These are phyloP conservation scores for Paracamarosporium sp. DNA, from an alignment of 2,329 filamentous ascomycete genomes.

Conservation along the genomic window DNA sequence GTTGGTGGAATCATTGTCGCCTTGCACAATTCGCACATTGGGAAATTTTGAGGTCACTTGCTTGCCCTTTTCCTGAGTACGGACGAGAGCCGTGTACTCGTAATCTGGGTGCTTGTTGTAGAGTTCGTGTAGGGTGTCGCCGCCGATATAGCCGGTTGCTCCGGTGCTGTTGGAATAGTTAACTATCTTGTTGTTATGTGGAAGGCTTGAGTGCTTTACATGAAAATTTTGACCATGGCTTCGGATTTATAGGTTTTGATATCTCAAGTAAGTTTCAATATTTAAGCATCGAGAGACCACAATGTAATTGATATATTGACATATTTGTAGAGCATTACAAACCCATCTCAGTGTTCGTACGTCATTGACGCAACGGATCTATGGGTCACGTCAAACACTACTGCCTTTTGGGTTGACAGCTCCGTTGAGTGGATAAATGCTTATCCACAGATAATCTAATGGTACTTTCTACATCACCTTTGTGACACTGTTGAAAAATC, in stretches of 20 bases:
- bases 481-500: not conserved
- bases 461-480: not conserved
- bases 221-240: conserved; percentile 5
- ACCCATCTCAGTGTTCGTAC: not conserved
- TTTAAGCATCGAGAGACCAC: too few species aligned
- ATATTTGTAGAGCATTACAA: not conserved
- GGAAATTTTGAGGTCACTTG: conserved; percentile 53
- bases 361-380: not conserved
- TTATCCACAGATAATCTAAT: not conserved
- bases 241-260: too few species aligned
- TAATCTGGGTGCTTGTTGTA: conserved; percentile 55
- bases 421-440: not conserved
- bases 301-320: not conserved
- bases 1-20: conserved; percentile 55
- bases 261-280: too few species aligned
- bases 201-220: not conserved
- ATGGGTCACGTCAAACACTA: not conserved
- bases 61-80: conserved; percentile 52
- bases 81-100: conserved; percentile 53
- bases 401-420: not conserved
- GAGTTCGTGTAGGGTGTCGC: conserved; percentile 53
- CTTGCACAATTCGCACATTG: conserved; percentile 55
- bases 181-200: not conserved
- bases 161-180: conserved; percentile 18
- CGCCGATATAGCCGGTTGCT: conserved; percentile 29